Conservation (phyloP, 176 grass and related monocot genomes). For the Leersia perrieri region DNA sequence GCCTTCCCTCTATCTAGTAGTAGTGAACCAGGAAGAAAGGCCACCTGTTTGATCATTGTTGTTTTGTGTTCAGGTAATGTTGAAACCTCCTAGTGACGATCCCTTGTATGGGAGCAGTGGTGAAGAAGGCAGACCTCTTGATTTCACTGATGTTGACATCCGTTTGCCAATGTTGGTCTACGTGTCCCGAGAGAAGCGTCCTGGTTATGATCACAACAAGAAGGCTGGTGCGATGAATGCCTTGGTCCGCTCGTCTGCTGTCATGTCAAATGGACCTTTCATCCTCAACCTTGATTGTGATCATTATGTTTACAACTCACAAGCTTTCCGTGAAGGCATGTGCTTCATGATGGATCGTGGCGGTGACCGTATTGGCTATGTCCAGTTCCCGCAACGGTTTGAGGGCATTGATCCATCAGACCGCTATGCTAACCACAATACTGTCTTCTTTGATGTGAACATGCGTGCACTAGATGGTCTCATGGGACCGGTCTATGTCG, state of each 20-base stretch:
- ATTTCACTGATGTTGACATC: slow-evolving; percentile 83
- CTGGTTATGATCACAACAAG: slow-evolving; percentile 99
- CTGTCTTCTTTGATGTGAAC: slow-evolving; percentile 96
- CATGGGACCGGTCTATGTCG: slow-evolving; percentile 91
- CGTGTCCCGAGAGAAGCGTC: slow-evolving; percentile 91
- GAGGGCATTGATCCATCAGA: slow-evolving; percentile 99
- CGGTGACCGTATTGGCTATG: slow-evolving; percentile 88
- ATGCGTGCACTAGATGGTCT: slow-evolving; percentile 90
- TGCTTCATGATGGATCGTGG: slow-evolving; percentile 99
- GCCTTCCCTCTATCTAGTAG: background rate
- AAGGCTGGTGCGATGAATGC: slow-evolving; percentile 99
- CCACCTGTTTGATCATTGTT: background rate
- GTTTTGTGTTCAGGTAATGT: slow-evolving; percentile 67
- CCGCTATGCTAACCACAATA: slow-evolving; percentile 97
- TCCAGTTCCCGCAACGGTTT: slow-evolving; percentile 95
- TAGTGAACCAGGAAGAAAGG: background rate
- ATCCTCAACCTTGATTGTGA: slow-evolving; percentile 98
- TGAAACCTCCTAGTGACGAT: slow-evolving; percentile 88
- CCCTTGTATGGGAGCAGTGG: slow-evolving; percentile 53
- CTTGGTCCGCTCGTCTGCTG: slow-evolving; percentile 83
- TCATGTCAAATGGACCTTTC: slow-evolving; percentile 99
- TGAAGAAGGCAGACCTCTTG: slow-evolving; percentile 69
- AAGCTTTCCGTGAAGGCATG: slow-evolving; percentile 94
- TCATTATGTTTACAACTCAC: slow-evolving; percentile 93
- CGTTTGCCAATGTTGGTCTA: slow-evolving; percentile 94